A percentile compares a stretch with the other conserved stretches of the same genome.
Evolutionary conservation across 2,329 filamentous ascomycete species (phyloP).

Genomic region (Pestalotiopsis fici): DNA sequence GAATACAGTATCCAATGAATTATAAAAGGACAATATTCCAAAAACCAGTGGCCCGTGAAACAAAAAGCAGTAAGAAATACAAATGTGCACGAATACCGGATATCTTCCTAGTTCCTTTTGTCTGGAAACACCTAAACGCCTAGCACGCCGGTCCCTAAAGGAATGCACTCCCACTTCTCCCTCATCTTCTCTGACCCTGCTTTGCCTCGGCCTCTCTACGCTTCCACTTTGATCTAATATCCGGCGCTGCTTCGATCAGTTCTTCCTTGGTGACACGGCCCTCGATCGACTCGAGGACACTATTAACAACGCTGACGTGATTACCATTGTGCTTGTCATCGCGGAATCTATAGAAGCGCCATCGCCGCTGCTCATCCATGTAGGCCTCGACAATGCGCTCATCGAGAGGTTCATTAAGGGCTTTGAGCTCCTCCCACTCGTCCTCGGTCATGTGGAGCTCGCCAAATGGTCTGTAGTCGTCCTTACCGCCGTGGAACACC

Average conservation of each 20-base stretch:
- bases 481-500: constrained; percentile 64
- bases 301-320: constrained; percentile 79
- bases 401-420: constrained; percentile 73
- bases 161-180: not conserved
- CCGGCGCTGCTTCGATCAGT: constrained; percentile 66
- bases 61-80: not conserved
- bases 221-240: constrained; percentile 84
- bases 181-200: not conserved
- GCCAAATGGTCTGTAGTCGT: constrained; percentile 64
- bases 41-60: not conserved
- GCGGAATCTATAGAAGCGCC: constrained; percentile 86
- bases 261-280: constrained; percentile 85
- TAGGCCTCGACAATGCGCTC: constrained; percentile 89
- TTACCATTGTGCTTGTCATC: constrained; percentile 94
- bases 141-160: not conserved
- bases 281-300: constrained; percentile 86
- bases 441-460: constrained; percentile 68
- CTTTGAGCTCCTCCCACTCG: constrained; percentile 85
- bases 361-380: constrained; percentile 72
- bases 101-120: not conserved
- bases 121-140: not conserved
- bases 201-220: constrained; percentile 40
- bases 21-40: too few species aligned
- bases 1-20: too few species aligned
- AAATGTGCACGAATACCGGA: not conserved